These are phyloP conservation scores for Lipomyces orientalis DNA, from an alignment of 805 yeast genomes.

Conservation along the genomic window DNA sequence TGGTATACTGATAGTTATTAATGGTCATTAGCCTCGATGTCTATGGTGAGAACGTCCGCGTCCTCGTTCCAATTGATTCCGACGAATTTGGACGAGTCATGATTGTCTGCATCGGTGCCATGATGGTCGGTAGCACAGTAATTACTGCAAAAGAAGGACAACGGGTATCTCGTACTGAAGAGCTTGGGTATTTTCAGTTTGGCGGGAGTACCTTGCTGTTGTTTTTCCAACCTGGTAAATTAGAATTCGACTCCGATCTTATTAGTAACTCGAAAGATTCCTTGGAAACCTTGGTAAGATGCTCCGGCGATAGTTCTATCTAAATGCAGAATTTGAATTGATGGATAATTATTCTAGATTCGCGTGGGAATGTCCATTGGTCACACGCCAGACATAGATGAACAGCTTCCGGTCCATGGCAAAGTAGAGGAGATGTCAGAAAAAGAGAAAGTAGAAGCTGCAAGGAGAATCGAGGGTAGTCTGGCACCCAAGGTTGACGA, in stretches of 20 bases:
- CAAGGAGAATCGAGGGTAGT: constrained; percentile 33
- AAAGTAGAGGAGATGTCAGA: constrained; percentile 41
- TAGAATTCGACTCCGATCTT: constrained; percentile 74
- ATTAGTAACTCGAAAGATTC: constrained; percentile 66
- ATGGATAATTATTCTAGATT: constrained; percentile 11
- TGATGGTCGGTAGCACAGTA: constrained; percentile 96
- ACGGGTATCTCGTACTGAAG: constrained; percentile 69
- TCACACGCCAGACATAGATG: constrained; percentile 58
- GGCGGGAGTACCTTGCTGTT: constrained; percentile 90
- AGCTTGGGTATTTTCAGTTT: constrained; percentile 91
- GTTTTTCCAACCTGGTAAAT: constrained; percentile 56
- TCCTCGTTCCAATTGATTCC: constrained; percentile 76
- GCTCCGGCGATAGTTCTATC: background rate
- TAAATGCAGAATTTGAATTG: background rate
- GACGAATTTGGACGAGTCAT: constrained; percentile 77
- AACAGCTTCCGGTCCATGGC: background rate
- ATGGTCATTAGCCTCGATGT: constrained; percentile 64
- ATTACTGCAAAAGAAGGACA: constrained; percentile 70
- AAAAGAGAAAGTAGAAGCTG: constrained; percentile 29
- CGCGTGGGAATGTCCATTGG: constrained; percentile 91
- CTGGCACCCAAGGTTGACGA: constrained; percentile 9
- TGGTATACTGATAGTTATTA: background rate
- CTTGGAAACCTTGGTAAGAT: constrained; percentile 77
- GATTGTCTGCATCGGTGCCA: constrained; percentile 89
- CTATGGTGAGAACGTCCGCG: constrained; percentile 87